phyloP scores from a whole-genome alignment of 306 rosid genomes.

The Quercus engelmannii region DNA sequence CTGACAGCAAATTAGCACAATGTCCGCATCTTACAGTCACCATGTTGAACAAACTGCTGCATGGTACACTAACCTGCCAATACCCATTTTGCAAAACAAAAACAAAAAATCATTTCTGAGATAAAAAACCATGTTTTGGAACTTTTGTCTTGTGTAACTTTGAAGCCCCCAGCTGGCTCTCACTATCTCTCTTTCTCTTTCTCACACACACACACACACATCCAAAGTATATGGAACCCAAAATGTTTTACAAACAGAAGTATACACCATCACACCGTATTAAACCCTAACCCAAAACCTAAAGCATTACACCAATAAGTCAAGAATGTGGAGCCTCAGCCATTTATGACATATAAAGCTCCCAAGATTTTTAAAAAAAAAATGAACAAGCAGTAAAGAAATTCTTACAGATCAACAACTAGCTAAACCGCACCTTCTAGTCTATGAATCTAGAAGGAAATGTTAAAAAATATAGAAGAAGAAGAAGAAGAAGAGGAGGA shows the following conservation, averaged over 20 bases:
- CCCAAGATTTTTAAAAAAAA: background rate
- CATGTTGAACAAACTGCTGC: conserved; percentile 51
- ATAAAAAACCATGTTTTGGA: background rate
- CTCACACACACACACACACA: background rate
- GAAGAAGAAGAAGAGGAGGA: background rate
- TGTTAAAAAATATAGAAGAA: background rate
- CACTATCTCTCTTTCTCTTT: background rate
- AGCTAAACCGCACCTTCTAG: background rate
- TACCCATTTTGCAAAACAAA: conserved; percentile 17
- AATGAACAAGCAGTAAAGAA: background rate
- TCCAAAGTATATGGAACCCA: background rate
- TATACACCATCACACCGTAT: background rate
- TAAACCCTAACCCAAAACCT: background rate
- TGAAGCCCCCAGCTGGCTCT: background rate
- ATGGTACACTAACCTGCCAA: conserved; percentile 93
- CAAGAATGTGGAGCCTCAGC: background rate
- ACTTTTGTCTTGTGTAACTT: background rate
- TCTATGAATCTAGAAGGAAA: background rate
- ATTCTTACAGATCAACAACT: background rate
- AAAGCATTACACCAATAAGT: background rate
- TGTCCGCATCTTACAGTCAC: conserved; percentile 98
- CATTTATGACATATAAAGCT: background rate
- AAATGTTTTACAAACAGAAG: background rate
- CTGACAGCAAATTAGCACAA: conserved; percentile 85
- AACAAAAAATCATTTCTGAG: background rate